phyloP scores from a whole-genome alignment of 2,329 filamentous ascomycete genomes.

The Shiraia bambusicola region DNA sequence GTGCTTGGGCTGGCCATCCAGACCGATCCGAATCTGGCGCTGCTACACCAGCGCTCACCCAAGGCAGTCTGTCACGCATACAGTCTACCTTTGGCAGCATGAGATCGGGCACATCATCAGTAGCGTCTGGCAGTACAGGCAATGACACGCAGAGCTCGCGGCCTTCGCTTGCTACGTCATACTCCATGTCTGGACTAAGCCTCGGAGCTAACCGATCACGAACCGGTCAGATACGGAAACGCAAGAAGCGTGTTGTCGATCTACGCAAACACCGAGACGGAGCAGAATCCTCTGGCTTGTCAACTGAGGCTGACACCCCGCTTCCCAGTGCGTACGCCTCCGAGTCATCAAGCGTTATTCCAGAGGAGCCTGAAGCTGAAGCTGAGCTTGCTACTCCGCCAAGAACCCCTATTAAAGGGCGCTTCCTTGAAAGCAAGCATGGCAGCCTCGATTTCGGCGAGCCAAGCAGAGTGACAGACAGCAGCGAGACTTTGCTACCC shows the following conservation, averaged over 20 bases:
- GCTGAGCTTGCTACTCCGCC: constrained; percentile 39
- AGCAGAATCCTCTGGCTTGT: constrained; percentile 51
- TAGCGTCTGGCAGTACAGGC: constrained; percentile 51
- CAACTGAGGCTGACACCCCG: constrained; percentile 54
- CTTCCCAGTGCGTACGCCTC: constrained; percentile 59
- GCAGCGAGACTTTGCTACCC: constrained; percentile 27
- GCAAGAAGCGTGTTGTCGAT: constrained; percentile 83
- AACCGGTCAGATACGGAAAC: constrained; percentile 67
- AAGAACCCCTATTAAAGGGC: constrained; percentile 24
- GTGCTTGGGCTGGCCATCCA: constrained; percentile 81
- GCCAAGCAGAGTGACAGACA: constrained; percentile 25
- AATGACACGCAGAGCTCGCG: constrained; percentile 58
- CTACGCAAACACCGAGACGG: constrained; percentile 64
- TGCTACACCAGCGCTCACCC: constrained; percentile 46
- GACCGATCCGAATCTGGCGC: constrained; percentile 64
- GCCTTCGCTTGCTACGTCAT: constrained; percentile 62
- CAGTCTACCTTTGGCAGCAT: constrained; percentile 51
- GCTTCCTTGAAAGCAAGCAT: constrained; percentile 27
- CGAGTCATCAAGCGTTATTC: constrained; percentile 51
- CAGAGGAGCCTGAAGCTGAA: constrained; percentile 35
- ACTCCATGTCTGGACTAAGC: constrained; percentile 63
- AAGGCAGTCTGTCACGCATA: constrained; percentile 49
- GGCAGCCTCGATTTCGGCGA: constrained; percentile 28
- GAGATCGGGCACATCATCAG: constrained; percentile 45
- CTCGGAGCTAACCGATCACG: constrained; percentile 63